phyloP scores from a whole-genome alignment of 257 asterid genomes.

The Verbascum thapsus region DNA sequence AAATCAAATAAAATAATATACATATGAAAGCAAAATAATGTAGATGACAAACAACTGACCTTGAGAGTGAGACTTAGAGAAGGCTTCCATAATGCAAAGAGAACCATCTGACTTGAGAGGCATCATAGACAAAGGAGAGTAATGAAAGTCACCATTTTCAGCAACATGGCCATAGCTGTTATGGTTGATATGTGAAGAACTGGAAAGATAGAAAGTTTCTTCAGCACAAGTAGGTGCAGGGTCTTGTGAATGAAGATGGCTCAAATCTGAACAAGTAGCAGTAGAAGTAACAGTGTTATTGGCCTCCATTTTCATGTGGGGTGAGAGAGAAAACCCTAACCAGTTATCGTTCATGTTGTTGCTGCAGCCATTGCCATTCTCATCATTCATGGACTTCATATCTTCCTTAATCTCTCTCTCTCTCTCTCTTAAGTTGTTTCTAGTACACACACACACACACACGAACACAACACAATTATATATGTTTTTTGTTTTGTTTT shows the following conservation, averaged over 20 bases:
- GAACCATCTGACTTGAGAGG: slow-evolving; percentile 89
- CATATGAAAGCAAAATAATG: neutral
- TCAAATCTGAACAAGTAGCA: slow-evolving; percentile 10
- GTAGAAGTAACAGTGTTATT: slow-evolving; percentile 20
- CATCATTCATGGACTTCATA: slow-evolving; percentile 54
- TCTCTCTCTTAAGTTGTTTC: no score
- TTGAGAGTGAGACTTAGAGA: slow-evolving; percentile 58
- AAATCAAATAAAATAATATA: no score
- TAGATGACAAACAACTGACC: slow-evolving; percentile 33
- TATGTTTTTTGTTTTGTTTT: slow-evolving; percentile 4
- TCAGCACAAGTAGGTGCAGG: slow-evolving; percentile 33
- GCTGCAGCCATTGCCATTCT: slow-evolving; percentile 30
- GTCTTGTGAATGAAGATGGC: slow-evolving; percentile 5
- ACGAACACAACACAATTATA: neutral
- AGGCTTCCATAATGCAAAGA: slow-evolving; percentile 81
- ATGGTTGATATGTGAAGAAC: slow-evolving; percentile 32
- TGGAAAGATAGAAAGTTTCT: slow-evolving; percentile 41
- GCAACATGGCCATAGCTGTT: slow-evolving; percentile 21
- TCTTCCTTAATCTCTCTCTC: slow-evolving; percentile 32
- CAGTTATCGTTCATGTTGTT: slow-evolving; percentile 42
- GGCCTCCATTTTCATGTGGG: slow-evolving; percentile 74
- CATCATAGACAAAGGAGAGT: slow-evolving; percentile 59
- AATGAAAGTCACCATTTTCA: slow-evolving; percentile 45
- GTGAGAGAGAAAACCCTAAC: slow-evolving; percentile 86
- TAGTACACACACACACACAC: no score